phyloP scores from a whole-genome alignment of 768 basidiomycete species.

The Tylopilus plumbeoviolaceoides region DNA sequence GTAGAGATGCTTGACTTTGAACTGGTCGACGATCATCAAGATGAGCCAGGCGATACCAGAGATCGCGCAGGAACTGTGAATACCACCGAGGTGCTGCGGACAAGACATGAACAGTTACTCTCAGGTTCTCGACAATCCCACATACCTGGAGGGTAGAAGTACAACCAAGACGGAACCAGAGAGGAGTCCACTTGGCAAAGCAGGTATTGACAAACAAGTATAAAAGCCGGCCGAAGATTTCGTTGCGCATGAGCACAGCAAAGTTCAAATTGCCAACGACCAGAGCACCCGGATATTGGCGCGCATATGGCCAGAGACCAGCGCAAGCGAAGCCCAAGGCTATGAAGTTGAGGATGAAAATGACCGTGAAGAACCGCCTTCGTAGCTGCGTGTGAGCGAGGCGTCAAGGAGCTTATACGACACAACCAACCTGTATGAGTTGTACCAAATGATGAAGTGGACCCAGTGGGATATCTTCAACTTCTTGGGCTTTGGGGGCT shows the following conservation, averaged over 20 bases:
- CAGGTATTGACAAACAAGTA: constrained; percentile 67
- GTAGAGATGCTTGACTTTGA: constrained; percentile 43
- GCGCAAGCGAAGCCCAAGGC: constrained; percentile 58
- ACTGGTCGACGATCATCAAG: constrained; percentile 56
- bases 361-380: constrained; percentile 71
- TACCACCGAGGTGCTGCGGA: constrained; percentile 68
- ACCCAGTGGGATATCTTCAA: constrained; percentile 59
- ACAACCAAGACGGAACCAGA: constrained; percentile 67
- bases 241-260: constrained; percentile 76
- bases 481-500: constrained; percentile 42
- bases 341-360: constrained; percentile 55
- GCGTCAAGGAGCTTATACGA: background rate
- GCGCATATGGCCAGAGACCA: constrained; percentile 66
- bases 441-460: constrained; percentile 68
- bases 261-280: constrained; percentile 70
- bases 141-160: constrained; percentile 66
- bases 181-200: constrained; percentile 82
- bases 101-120: constrained; percentile 7
- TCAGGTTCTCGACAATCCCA: background rate
- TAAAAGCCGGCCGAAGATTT: constrained; percentile 73
- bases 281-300: constrained; percentile 62
- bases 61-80: constrained; percentile 71
- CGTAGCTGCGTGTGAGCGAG: constrained; percentile 6
- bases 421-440: constrained; percentile 61
- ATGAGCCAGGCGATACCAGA: constrained; percentile 71